Percentiles rank a stretch among this genome's conserved stretches.
Conservation (phyloP, 768 basidiomycete species). For the Suillus hirtellus region DNA sequence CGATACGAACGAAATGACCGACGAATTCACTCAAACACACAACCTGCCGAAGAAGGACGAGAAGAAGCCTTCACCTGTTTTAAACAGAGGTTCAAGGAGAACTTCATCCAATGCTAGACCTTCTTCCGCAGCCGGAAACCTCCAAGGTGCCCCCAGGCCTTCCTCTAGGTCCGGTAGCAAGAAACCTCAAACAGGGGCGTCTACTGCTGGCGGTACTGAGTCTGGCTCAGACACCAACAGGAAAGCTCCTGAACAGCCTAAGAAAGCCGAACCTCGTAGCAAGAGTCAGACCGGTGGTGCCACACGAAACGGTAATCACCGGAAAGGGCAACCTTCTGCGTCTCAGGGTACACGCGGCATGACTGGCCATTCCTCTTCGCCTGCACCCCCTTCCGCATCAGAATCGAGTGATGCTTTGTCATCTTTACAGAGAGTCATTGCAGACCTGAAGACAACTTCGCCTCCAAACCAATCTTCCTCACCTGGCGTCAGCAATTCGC, state of each 20-base stretch:
- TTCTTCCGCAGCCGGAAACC: slow-evolving; percentile 42
- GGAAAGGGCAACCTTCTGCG: slow-evolving; percentile 59
- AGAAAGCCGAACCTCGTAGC: slow-evolving; percentile 56
- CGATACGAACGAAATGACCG: slow-evolving; percentile 88
- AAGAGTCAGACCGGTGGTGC: slow-evolving; percentile 51
- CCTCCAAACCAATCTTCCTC: slow-evolving; percentile 49
- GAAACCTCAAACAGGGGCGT: slow-evolving; percentile 39
- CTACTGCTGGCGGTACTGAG: slow-evolving; percentile 47
- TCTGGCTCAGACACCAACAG: slow-evolving; percentile 75
- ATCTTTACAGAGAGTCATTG: slow-evolving; percentile 90
- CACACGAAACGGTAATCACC: slow-evolving; percentile 48
- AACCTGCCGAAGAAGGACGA: slow-evolving; percentile 62
- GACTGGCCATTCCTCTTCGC: slow-evolving; percentile 39
- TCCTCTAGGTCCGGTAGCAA: slow-evolving; percentile 70
- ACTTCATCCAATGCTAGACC: slow-evolving; percentile 47
- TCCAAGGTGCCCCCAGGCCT: slow-evolving; percentile 52
- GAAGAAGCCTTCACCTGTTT: slow-evolving; percentile 53
- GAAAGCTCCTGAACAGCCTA: slow-evolving; percentile 53
- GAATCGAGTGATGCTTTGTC: slow-evolving; percentile 81
- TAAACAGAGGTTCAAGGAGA: slow-evolving; percentile 60
- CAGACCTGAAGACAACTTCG: slow-evolving; percentile 86
- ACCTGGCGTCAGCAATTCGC: slow-evolving; percentile 40
- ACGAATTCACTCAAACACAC: slow-evolving; percentile 64
- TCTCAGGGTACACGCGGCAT: slow-evolving; percentile 57
- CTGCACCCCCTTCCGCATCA: slow-evolving; percentile 50